phyloP scores from a whole-genome alignment of 805 yeast genomes.

The Candida sphagnicola region DNA sequence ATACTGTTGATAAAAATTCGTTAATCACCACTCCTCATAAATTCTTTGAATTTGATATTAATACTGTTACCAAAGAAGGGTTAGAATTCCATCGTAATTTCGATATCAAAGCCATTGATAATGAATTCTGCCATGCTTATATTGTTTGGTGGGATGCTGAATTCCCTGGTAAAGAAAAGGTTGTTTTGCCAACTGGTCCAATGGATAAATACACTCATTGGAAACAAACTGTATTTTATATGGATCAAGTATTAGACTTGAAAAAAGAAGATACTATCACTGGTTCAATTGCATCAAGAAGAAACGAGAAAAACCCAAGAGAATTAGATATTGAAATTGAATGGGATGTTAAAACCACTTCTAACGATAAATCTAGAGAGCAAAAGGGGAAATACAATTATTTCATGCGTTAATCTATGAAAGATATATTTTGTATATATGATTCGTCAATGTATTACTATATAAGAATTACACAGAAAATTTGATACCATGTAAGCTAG shows the following conservation, averaged over 20 bases:
- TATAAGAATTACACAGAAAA: not conserved
- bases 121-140: slow-evolving; percentile 82
- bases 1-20: slow-evolving; percentile 74
- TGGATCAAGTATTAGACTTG: slow-evolving; percentile 73
- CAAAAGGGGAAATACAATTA: slow-evolving; percentile 59
- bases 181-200: slow-evolving; percentile 90
- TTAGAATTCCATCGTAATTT: slow-evolving; percentile 74
- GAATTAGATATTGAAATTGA: slow-evolving; percentile 79
- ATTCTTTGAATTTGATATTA: slow-evolving; percentile 80
- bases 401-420: slow-evolving; percentile 55
- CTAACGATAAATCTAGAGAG: slow-evolving; percentile 48
- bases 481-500: not conserved
- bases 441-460: not conserved
- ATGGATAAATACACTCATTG: slow-evolving; percentile 94
- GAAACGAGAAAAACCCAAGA: slow-evolving; percentile 77
- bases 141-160: slow-evolving; percentile 94
- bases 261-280: slow-evolving; percentile 71
- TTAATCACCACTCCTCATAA: slow-evolving; percentile 71
- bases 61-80: slow-evolving; percentile 80
- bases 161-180: slow-evolving; percentile 69
- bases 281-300: slow-evolving; percentile 71
- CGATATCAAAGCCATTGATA: slow-evolving; percentile 66
- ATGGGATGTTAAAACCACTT: slow-evolving; percentile 47
- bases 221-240: slow-evolving; percentile 96
- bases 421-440: not conserved